A percentile compares a stretch with the other conserved stretches of the same genome.
phyloP scores from a whole-genome alignment of 169 alveolate species.

The Theileria orientalis region DNA sequence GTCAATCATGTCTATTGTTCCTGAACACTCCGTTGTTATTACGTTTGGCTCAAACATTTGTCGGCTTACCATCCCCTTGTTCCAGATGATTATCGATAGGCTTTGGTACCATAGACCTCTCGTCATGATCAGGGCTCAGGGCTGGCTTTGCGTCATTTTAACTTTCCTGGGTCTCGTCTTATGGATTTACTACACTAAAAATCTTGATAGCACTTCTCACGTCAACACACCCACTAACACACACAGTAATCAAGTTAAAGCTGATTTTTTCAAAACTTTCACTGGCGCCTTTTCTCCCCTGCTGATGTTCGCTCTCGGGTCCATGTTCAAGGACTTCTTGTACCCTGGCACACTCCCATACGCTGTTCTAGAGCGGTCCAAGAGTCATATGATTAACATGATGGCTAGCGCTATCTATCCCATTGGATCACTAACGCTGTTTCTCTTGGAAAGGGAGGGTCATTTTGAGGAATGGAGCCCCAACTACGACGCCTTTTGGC shows the following conservation, averaged over 20 bases:
- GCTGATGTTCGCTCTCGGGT: too few relatives aligned
- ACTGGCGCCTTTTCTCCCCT: too few relatives aligned
- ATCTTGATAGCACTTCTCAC: too few relatives aligned
- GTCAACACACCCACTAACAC: too few relatives aligned
- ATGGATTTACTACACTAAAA: conserved; percentile 9
- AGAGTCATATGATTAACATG: conserved; percentile 22
- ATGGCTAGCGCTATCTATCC: too few relatives aligned
- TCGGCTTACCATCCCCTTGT: conserved; percentile 3
- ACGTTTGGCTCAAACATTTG: conserved; percentile 6
- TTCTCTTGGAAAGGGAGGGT: background rate
- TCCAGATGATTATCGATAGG: conserved; percentile 41
- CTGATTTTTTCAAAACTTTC: too few relatives aligned
- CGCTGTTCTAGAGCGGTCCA: conserved; percentile 25
- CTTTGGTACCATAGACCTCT: background rate
- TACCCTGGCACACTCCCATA: conserved; percentile 47
- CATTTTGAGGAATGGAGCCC: conserved; percentile 21
- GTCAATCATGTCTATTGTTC: too few relatives aligned
- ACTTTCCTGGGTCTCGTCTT: too few relatives aligned
- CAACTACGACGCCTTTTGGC: background rate
- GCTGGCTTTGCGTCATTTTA: too few relatives aligned
- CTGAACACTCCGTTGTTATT: conserved; percentile 2
- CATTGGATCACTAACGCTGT: too few relatives aligned
- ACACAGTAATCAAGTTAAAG: too few relatives aligned
- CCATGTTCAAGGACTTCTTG: too few relatives aligned
- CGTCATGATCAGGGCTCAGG: background rate